Conservation (phyloP, 2,329 filamentous ascomycete species). For the Fusarium duplospermum region DNA sequence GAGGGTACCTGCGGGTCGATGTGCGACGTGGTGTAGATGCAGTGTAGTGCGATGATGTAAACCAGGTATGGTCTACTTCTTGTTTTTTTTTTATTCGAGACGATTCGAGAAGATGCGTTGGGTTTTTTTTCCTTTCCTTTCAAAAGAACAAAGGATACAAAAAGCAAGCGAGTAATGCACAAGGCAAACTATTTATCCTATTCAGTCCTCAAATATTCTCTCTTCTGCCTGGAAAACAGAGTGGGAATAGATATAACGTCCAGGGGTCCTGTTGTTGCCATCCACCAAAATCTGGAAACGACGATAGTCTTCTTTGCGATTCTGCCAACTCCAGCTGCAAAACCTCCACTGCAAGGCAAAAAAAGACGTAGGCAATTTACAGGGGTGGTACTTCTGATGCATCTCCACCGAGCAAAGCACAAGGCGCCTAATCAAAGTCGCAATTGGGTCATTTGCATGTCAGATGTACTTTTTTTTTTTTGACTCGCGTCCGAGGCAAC, state of each 20-base stretch:
- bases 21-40: neutral
- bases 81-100: neutral
- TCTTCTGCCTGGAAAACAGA: neutral
- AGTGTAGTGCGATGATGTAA: conserved; percentile 29
- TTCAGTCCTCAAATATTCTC: neutral
- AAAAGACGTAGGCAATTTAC: conserved; percentile 12
- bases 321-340: conserved; percentile 21
- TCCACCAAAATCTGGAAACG: conserved; percentile 28
- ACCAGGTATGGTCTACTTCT: conserved; percentile 26
- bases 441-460: conserved; percentile 9
- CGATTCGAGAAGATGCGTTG: conserved; percentile 30
- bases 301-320: conserved; percentile 40
- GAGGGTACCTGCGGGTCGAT: conserved; percentile 30
- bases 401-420: conserved; percentile 21
- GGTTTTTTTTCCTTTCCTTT: neutral
- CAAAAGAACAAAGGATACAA: neutral
- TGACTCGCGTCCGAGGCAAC: conserved; percentile 9
- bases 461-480: conserved; percentile 2
- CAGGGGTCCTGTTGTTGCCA: conserved; percentile 8
- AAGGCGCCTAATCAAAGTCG: conserved; percentile 19
- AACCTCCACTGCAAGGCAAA: neutral
- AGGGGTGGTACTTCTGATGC: conserved; percentile 16
- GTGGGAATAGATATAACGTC: neutral
- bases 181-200: neutral
- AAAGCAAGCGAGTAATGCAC: neutral